A percentile compares a stretch with the other conserved stretches of the same genome.
Evolutionary conservation across 2,329 filamentous ascomycete genomes (phyloP).

Genomic region (Fusarium penzigii): DNA sequence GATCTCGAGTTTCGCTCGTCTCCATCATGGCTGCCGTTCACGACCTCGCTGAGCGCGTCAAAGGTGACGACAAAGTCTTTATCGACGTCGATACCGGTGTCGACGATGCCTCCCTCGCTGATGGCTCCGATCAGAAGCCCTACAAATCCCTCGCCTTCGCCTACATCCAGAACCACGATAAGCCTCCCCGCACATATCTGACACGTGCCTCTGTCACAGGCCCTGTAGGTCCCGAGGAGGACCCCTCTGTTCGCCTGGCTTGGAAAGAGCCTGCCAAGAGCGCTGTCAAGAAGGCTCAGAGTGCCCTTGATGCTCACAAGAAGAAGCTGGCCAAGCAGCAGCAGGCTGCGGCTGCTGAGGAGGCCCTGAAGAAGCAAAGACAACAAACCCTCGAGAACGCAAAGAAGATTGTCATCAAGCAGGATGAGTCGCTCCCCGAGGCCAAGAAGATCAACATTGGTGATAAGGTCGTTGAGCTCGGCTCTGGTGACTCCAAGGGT

Average conservation of each 20-base stretch:
- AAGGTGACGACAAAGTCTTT: background rate
- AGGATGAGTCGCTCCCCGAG: slow-evolving; percentile 1
- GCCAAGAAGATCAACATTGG: slow-evolving; percentile 1
- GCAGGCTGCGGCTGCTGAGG: background rate
- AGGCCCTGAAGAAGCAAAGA: background rate
- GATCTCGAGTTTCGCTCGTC: background rate
- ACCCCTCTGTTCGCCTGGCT: background rate
- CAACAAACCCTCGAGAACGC: background rate
- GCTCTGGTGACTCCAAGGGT: background rate
- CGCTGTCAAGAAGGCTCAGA: slow-evolving; percentile 1
- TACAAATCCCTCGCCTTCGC: slow-evolving; percentile 2
- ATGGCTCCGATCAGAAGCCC: slow-evolving; percentile 1
- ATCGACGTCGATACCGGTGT: background rate
- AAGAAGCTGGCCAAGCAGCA: slow-evolving; percentile 2
- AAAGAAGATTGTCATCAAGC: slow-evolving; percentile 2
- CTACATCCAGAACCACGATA: background rate
- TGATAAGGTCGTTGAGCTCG: background rate
- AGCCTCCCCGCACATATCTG: background rate
- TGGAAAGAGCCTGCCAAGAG: slow-evolving; percentile 2
- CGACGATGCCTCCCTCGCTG: slow-evolving; percentile 1
- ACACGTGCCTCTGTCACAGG: background rate
- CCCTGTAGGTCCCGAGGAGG: background rate
- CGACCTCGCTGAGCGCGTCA: slow-evolving; percentile 1
- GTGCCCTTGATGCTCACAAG: slow-evolving; percentile 1
- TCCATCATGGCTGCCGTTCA: slow-evolving; percentile 1